These are phyloP conservation scores for Aureobasidium sp. DNA, from an alignment of 2,329 filamentous ascomycete species.

Conservation along the genomic window DNA sequence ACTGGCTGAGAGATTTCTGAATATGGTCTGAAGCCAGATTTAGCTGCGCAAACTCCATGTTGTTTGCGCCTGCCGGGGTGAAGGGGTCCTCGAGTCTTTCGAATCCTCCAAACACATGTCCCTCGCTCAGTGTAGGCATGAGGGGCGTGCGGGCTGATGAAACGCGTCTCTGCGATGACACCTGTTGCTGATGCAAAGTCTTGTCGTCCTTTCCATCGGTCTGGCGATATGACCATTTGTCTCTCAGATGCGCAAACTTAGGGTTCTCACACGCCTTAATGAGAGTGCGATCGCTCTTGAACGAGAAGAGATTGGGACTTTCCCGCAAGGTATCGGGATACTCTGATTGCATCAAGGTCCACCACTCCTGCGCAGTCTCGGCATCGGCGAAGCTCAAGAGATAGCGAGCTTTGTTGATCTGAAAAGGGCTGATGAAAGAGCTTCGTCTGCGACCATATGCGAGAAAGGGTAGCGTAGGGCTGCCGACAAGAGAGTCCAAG, in stretches of 20 bases:
- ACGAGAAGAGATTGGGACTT: slow-evolving; percentile 28
- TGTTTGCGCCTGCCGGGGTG: background rate
- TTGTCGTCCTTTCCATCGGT: slow-evolving; percentile 24
- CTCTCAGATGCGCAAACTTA: slow-evolving; percentile 25
- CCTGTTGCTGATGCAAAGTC: background rate
- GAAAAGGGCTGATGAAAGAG: slow-evolving; percentile 18
- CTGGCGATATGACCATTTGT: slow-evolving; percentile 28
- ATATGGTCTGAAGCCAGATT: slow-evolving; percentile 16
- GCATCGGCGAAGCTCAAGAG: slow-evolving; percentile 28
- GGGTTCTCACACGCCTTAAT: slow-evolving; percentile 25
- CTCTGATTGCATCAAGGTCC: slow-evolving; percentile 25
- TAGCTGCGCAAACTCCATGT: slow-evolving; percentile 14
- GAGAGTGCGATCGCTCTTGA: slow-evolving; percentile 25
- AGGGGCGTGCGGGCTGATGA: slow-evolving; percentile 8
- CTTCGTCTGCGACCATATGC: slow-evolving; percentile 18
- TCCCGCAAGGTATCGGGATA: slow-evolving; percentile 26
- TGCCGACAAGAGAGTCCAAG: background rate
- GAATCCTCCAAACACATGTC: background rate
- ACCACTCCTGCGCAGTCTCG: slow-evolving; percentile 28
- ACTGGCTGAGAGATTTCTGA: slow-evolving; percentile 9
- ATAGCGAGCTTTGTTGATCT: slow-evolving; percentile 23
- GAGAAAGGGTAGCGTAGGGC: slow-evolving; percentile 14
- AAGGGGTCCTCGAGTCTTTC: slow-evolving; percentile 18
- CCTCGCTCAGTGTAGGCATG: slow-evolving; percentile 16
- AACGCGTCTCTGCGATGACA: background rate